Evolutionary conservation across 2,329 filamentous ascomycete species (phyloP).

Genomic region (Sarocladium brachiariae): DNA sequence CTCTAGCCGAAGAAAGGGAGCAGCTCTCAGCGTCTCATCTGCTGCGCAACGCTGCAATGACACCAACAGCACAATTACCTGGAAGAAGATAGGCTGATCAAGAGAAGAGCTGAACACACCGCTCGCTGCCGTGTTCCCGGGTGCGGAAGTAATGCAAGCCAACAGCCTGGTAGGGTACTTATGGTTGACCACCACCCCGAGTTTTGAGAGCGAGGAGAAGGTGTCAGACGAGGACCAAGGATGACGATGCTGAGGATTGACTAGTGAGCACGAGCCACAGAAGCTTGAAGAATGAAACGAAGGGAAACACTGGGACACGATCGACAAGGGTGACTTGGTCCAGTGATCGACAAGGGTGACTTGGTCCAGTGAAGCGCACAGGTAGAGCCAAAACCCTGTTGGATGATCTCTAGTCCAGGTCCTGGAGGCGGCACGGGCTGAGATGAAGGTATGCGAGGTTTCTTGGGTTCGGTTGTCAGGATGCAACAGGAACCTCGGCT

Average conservation of each 20-base stretch:
- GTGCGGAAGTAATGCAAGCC: not conserved
- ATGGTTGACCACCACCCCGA: too few relatives aligned
- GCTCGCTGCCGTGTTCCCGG: not conserved
- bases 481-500: too few relatives aligned
- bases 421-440: not conserved
- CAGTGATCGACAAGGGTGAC: not conserved
- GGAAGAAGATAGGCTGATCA: not conserved
- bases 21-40: not conserved
- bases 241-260: too few relatives aligned
- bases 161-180: not conserved
- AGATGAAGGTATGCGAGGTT: constrained; percentile 2
- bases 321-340: not conserved
- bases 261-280: not conserved
- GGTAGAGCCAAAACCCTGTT: not conserved
- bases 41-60: not conserved
- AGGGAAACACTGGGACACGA: constrained; percentile 1
- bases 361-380: not conserved
- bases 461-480: not conserved
- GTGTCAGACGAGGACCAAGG: too few relatives aligned
- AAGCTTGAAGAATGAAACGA: not conserved
- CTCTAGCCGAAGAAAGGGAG: not conserved
- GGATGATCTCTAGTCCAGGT: not conserved
- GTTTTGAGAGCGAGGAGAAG: too few relatives aligned
- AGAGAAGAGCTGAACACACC: not conserved
- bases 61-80: not conserved